These are phyloP conservation scores for Chaetomium olivaceum DNA, from an alignment of 2,329 filamentous ascomycete species.

Conservation along the genomic window DNA sequence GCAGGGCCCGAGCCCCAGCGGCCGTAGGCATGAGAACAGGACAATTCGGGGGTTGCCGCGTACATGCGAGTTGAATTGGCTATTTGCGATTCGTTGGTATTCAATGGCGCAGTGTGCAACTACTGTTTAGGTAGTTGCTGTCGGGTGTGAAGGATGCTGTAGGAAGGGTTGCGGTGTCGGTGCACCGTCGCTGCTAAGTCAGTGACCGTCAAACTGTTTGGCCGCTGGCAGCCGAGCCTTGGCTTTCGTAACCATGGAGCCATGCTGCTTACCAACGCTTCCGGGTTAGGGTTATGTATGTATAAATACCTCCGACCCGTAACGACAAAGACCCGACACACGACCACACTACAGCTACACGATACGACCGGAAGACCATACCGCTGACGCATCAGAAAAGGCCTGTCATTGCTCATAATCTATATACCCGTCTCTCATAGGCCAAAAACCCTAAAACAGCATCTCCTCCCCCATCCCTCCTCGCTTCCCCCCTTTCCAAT, in stretches of 20 bases:
- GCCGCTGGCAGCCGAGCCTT: slow-evolving; percentile 27
- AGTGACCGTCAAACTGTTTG: slow-evolving; percentile 21
- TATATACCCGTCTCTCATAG: neutral
- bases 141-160: neutral
- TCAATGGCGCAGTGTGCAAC: slow-evolving; percentile 8
- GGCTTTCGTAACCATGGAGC: neutral
- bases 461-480: neutral
- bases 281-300: slow-evolving; percentile 16
- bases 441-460: slow-evolving; percentile 16
- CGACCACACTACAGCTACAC: neutral
- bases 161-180: neutral
- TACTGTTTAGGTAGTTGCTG: neutral
- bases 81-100: slow-evolving; percentile 5
- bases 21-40: slow-evolving; percentile 31
- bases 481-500: neutral
- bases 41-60: slow-evolving; percentile 7
- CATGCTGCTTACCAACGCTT: neutral
- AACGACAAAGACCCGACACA: neutral
- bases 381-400: neutral
- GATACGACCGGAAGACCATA: neutral
- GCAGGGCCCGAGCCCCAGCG: slow-evolving; percentile 33
- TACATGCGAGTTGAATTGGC: slow-evolving; percentile 20
- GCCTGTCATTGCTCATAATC: slow-evolving; percentile 5
- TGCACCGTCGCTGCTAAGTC: neutral
- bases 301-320: neutral